Evolutionary conservation across 495 filamentous ascomycete genomes (phyloP).

Genomic region (Xanthoparmelia taractica): DNA sequence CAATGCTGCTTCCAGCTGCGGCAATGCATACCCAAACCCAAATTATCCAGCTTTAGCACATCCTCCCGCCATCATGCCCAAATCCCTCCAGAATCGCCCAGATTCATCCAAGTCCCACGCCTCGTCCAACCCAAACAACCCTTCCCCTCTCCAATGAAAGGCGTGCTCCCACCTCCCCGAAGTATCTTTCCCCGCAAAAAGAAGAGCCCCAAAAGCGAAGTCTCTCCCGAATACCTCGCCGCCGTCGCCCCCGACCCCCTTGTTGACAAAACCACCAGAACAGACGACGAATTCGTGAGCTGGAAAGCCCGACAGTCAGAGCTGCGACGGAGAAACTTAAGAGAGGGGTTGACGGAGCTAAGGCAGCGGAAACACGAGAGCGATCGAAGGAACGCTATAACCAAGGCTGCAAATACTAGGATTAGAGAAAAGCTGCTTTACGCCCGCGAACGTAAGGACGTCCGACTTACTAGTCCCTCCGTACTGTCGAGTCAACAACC

Average conservation of each 20-base stretch:
- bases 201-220: constrained; percentile 37
- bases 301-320: constrained; percentile 59
- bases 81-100: constrained; percentile 60
- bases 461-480: constrained; percentile 51
- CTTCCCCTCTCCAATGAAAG: constrained; percentile 50
- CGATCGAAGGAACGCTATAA: constrained; percentile 34
- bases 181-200: constrained; percentile 49
- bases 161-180: constrained; percentile 62
- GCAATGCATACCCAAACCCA: constrained; percentile 4
- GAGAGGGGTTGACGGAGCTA: constrained; percentile 54
- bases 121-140: constrained; percentile 41
- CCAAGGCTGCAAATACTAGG: constrained; percentile 32
- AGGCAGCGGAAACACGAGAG: constrained; percentile 45
- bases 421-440: constrained; percentile 38
- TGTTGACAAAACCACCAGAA: constrained; percentile 28
- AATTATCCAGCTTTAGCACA: constrained; percentile 12
- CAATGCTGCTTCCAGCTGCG: constrained; percentile 4
- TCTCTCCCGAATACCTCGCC: constrained; percentile 45
- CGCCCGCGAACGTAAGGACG: constrained; percentile 51
- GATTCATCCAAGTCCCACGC: constrained; percentile 62
- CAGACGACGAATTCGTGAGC: constrained; percentile 41
- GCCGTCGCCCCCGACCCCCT: constrained; percentile 36
- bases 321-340: constrained; percentile 52
- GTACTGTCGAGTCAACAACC: constrained; percentile 38
- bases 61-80: constrained; percentile 12